Percentiles rank a stretch among this genome's conserved stretches.
Conservation (phyloP, 257 asterid species). For the Perilla frutescens region DNA sequence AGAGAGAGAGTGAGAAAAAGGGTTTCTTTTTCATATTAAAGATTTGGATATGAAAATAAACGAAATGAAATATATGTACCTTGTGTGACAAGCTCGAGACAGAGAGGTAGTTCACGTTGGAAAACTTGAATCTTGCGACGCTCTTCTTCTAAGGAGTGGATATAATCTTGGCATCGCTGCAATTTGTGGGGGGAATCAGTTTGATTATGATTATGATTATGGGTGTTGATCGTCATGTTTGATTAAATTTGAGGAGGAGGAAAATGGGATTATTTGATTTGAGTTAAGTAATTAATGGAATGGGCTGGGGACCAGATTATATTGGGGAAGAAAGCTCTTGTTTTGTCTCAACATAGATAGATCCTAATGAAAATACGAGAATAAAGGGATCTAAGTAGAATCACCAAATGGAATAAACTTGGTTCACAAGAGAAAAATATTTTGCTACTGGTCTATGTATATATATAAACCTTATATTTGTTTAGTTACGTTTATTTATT, state of each 20-base stretch:
- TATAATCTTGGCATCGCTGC: conserved; percentile 62
- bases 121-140: conserved; percentile 87
- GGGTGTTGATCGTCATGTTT: conserved; percentile 50
- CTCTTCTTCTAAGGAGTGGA: conserved; percentile 76
- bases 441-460: neutral
- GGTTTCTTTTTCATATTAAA: neutral
- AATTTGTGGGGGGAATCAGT: conserved; percentile 50
- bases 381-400: conserved; percentile 73
- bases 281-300: neutral
- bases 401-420: conserved; percentile 59
- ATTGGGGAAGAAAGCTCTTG: conserved; percentile 33
- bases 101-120: conserved; percentile 93
- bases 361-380: conserved; percentile 51
- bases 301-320: conserved; percentile 36
- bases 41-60: no score
- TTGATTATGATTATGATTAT: conserved; percentile 27
- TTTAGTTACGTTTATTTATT: neutral
- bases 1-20: neutral
- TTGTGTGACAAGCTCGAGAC: conserved; percentile 88
- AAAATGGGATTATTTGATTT: neutral
- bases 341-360: conserved; percentile 53
- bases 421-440: conserved; percentile 35
- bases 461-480: neutral
- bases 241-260: neutral
- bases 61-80: conserved; percentile 42